Percentiles rank a stretch among this genome's conserved stretches.
These are phyloP conservation scores for Galerina sulciceps DNA, from an alignment of 768 basidiomycete genomes.

Conservation along the genomic window DNA sequence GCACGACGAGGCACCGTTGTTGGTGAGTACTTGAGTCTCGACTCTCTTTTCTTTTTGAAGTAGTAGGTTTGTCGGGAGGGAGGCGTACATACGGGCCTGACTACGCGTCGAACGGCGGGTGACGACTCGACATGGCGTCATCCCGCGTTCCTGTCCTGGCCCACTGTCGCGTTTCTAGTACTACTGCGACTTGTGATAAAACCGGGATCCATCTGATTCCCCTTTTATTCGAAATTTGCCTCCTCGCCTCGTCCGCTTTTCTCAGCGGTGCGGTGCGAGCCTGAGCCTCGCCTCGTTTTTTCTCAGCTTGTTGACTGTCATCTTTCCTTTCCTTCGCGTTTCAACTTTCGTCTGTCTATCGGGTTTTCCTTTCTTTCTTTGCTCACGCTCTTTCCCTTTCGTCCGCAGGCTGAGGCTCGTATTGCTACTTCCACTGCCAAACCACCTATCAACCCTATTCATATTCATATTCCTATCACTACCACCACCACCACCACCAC, in stretches of 20 bases:
- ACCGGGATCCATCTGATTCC: background rate
- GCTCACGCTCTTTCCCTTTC: too few species aligned
- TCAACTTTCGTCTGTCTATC: too few species aligned
- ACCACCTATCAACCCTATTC: too few species aligned
- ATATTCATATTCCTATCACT: too few species aligned
- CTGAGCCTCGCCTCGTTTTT: too few species aligned
- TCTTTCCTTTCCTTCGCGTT: too few species aligned
- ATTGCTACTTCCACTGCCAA: too few species aligned
- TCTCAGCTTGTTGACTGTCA: too few species aligned
- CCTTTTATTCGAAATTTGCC: constrained; percentile 3
- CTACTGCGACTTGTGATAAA: background rate
- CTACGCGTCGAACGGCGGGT: background rate
- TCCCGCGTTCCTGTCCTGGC: constrained; percentile 3
- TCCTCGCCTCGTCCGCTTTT: background rate
- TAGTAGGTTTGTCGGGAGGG: background rate
- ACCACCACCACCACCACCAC: too few species aligned
- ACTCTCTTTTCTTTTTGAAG: background rate
- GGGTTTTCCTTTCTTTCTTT: too few species aligned
- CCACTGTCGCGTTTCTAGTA: background rate
- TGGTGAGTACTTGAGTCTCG: constrained; percentile 30
- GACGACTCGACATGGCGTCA: constrained; percentile 17
- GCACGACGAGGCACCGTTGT: constrained; percentile 17
- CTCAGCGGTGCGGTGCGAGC: too few species aligned
- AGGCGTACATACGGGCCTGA: background rate
- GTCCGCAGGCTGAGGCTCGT: too few species aligned